Percentiles rank a stretch among this genome's conserved stretches.
These are phyloP conservation scores for Cicer yamashitae DNA, from an alignment of 306 rosid species.

Conservation along the genomic window DNA sequence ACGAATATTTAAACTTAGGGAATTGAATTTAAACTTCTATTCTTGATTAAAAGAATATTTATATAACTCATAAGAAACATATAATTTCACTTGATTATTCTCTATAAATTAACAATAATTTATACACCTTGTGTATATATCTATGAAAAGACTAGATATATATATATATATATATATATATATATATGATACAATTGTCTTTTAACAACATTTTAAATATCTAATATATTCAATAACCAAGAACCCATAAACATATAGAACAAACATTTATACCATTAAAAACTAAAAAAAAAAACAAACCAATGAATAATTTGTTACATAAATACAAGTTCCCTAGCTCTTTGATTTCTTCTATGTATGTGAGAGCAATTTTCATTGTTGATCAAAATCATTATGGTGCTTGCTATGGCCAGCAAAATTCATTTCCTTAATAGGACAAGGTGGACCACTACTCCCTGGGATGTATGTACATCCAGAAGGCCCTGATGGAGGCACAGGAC, in stretches of 20 bases:
- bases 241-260: neutral
- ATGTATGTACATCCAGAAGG: constrained; percentile 76
- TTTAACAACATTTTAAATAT: neutral
- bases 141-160: neutral
- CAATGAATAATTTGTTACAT: neutral
- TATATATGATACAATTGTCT: neutral
- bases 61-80: too few relatives aligned
- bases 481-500: constrained; percentile 58
- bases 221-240: neutral
- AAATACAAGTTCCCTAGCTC: neutral
- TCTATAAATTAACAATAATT: too few relatives aligned
- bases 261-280: neutral
- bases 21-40: too few relatives aligned
- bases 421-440: constrained; percentile 61
- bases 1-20: too few relatives aligned
- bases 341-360: constrained; percentile 22
- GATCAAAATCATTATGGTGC: neutral
- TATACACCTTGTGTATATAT: neutral
- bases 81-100: neutral
- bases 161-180: too few relatives aligned
- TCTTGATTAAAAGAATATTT: too few relatives aligned
- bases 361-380: neutral
- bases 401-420: constrained; percentile 33
- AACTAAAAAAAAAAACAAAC: neutral
- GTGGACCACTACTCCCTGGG: constrained; percentile 68